These are phyloP conservation scores for Bacterosira constricta DNA, from an alignment of 108 stramenopile genomes.

Conservation along the genomic window DNA sequence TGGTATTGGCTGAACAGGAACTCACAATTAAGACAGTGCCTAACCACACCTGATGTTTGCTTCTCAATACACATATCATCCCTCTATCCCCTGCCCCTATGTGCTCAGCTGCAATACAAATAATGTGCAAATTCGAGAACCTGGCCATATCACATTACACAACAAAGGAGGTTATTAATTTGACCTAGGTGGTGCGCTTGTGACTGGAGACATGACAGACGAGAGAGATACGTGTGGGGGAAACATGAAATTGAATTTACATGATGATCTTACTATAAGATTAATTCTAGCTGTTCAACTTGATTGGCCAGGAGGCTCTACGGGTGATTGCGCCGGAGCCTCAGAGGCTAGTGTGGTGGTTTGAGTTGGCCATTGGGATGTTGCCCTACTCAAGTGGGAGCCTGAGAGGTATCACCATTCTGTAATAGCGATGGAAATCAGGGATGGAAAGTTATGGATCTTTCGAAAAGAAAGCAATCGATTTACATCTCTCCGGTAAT, in stretches of 20 bases:
- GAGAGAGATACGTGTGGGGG: not conserved
- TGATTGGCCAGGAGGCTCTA: not conserved
- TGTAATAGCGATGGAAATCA: not conserved
- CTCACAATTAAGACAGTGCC: too few species aligned
- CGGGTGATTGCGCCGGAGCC: not conserved
- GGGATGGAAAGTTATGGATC: not conserved
- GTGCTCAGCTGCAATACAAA: too few species aligned
- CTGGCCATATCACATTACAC: too few species aligned
- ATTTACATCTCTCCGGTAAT: conserved; percentile 42
- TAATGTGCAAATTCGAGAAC: not conserved
- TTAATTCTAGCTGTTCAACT: conserved; percentile 8
- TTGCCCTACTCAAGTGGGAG: too few species aligned
- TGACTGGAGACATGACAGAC: not conserved
- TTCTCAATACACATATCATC: too few species aligned
- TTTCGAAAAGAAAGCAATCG: not conserved
- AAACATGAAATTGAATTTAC: not conserved
- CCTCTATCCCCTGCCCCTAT: too few species aligned
- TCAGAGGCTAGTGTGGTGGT: not conserved
- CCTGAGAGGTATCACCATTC: conserved; percentile 83
- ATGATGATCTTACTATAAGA: conserved; percentile 7
- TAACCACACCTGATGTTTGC: too few species aligned
- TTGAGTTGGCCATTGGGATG: not conserved
- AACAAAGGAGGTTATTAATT: not conserved
- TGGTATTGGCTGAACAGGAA: too few species aligned
- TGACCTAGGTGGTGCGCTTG: not conserved